Evolutionary conservation across 768 basidiomycete genomes (phyloP).

Genomic region (Gloeostereum incarnatum): DNA sequence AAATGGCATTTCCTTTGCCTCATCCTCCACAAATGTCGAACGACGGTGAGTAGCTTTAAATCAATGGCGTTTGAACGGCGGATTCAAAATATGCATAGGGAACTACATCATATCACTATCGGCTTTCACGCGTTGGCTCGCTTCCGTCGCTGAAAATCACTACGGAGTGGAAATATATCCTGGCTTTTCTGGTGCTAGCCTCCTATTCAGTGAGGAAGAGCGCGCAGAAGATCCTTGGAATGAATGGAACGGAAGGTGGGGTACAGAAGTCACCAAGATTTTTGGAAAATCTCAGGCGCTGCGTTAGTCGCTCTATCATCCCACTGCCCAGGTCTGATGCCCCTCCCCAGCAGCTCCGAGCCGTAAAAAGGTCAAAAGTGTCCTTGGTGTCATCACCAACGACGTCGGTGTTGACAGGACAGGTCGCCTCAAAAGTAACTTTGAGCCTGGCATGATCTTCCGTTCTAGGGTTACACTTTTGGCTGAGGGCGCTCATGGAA

Average conservation of each 20-base stretch:
- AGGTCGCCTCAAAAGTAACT: conserved; percentile 71
- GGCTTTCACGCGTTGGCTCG: conserved; percentile 85
- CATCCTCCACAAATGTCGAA: conserved; percentile 98
- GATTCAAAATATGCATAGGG: conserved; percentile 24
- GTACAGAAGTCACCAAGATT: conserved; percentile 13
- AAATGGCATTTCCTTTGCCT: conserved; percentile 68
- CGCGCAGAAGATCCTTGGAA: conserved; percentile 31
- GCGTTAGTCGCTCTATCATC: neutral
- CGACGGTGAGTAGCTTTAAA: conserved; percentile 25
- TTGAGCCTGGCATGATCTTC: conserved; percentile 97
- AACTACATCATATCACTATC: conserved; percentile 93
- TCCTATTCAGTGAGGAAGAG: conserved; percentile 57
- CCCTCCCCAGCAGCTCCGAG: neutral
- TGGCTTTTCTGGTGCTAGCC: conserved; percentile 86
- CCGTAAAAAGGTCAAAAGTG: conserved; percentile 30
- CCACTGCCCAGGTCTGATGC: neutral
- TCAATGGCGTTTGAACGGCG: neutral
- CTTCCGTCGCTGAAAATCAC: conserved; percentile 65
- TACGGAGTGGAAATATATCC: conserved; percentile 93
- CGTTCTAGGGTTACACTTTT: conserved; percentile 85
- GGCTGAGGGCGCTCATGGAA: conserved; percentile 93
- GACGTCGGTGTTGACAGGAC: conserved; percentile 86
- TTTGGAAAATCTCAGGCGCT: neutral
- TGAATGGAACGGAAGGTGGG: conserved; percentile 9
- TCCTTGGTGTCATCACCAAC: conserved; percentile 82